These are phyloP conservation scores for Byssochlamys sp. DNA, from an alignment of 2,329 filamentous ascomycete species.

Conservation along the genomic window DNA sequence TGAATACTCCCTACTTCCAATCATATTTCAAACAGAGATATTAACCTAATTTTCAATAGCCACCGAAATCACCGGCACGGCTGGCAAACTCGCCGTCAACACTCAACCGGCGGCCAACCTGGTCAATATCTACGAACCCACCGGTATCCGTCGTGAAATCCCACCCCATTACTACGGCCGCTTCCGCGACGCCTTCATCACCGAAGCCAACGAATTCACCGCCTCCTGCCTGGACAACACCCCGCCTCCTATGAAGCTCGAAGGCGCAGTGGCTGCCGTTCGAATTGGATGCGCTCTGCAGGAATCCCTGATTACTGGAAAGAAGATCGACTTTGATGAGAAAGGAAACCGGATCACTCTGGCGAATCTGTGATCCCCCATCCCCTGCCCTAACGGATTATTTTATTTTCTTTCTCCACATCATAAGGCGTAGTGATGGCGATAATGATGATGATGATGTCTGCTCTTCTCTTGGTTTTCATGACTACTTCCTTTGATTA, in stretches of 20 bases:
- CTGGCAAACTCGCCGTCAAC: constrained; percentile 55
- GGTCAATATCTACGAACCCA: constrained; percentile 46
- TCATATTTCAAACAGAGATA: not conserved
- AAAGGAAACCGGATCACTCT: constrained; percentile 39
- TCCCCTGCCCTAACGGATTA: too few species aligned
- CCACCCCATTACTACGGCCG: constrained; percentile 53
- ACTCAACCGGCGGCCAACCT: constrained; percentile 47
- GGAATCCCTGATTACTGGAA: constrained; percentile 45
- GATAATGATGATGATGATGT: too few species aligned
- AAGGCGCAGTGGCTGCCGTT: constrained; percentile 48
- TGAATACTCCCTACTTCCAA: too few species aligned
- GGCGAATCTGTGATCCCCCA: constrained; percentile 22
- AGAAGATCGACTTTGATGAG: constrained; percentile 52
- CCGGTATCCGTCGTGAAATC: constrained; percentile 51
- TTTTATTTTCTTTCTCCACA: too few species aligned
- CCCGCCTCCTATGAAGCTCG: constrained; percentile 47
- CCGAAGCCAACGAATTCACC: constrained; percentile 55
- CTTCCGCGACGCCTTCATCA: constrained; percentile 55
- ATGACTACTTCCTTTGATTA: too few species aligned
- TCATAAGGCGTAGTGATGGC: too few species aligned
- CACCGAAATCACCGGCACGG: constrained; percentile 58
- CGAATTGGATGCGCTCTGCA: constrained; percentile 52
- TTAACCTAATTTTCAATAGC: constrained; percentile 17
- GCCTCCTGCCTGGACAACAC: constrained; percentile 48
- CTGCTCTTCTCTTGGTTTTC: too few species aligned